Base-by-base conservation (phyloP, 2,329 filamentous ascomycete species). In the Chaetomiaceae sp. region DNA sequence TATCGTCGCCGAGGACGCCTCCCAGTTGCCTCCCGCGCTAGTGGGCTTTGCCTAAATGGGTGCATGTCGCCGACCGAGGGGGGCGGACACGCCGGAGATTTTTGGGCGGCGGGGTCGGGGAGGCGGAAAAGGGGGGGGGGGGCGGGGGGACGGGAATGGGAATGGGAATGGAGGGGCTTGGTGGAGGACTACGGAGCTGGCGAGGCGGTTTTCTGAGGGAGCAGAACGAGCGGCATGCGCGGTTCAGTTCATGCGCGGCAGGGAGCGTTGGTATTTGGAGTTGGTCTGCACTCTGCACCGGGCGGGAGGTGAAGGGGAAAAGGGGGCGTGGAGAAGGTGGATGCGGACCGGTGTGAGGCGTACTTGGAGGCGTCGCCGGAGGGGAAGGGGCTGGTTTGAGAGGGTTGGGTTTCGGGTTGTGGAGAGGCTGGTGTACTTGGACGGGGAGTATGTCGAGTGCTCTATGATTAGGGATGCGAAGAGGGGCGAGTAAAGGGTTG, bases 281-380 rank as follows among this genome's bases (percentile, higher is more conserved):
- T 58, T 79, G 6, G 61, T n/a, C n/a, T n/a, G n/a, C n/a, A n/a
- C n/a, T 81, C 3, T 73, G 68, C 2, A 75, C 75, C 10, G 64
- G 67, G 38, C 65, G 64, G 2, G 69, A 67, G 16, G 69, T 68
- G 55, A 75, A 77, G 62, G 71, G 78, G 1, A 71, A 66, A 34
- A 78, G 79, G 75, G 75, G 79, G 78, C 0, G 53, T 74, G 6
- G 63, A 70, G 23, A 67, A 65, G 55, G 75, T 76, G 1, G 77
- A 80, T 58, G 66, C 63, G 5, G 71, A 69, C 1, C 67, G 70
- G 0, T 57, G 67, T 13, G 71, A 74, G 40, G 69, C 72, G 9
- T 82, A 75, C 62, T 63, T 82, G 1, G 77, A 81, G 54, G 74
- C 77, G 8, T 79, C 77, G 41, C 71, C 69, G 0, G 70, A 69